Conservation (phyloP, 768 basidiomycete genomes). For the Termitomyces eurrhizus region DNA sequence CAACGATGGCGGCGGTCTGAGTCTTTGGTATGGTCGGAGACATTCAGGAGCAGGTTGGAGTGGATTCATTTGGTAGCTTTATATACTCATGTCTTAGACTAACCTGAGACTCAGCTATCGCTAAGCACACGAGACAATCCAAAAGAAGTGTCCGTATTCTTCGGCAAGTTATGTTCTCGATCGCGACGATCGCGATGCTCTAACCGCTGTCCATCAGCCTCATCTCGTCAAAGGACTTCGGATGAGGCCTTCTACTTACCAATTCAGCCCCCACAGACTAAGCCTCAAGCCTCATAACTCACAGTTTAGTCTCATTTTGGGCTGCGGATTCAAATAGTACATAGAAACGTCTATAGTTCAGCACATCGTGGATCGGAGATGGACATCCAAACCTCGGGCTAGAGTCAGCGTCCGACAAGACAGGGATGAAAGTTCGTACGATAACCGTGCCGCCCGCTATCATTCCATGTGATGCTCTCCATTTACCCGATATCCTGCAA, state of each 20-base stretch:
- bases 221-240: background rate
- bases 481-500: background rate
- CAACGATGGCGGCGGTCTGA: slow-evolving; percentile 42
- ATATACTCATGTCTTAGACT: slow-evolving; percentile 1
- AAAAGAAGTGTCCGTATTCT: background rate
- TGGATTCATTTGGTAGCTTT: background rate
- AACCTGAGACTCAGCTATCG: background rate
- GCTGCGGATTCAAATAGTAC: background rate
- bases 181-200: background rate
- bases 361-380: background rate
- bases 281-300: background rate
- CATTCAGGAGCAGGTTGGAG: background rate
- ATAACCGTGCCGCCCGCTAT: background rate
- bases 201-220: background rate
- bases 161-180: background rate
- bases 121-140: background rate
- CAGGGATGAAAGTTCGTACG: background rate
- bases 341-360: background rate
- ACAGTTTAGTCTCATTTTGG: background rate
- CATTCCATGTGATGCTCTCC: background rate
- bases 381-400: background rate
- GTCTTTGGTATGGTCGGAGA: slow-evolving; percentile 30
- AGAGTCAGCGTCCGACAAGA: background rate
- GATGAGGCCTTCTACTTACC: background rate
- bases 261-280: background rate